Evolutionary conservation across 1,284 basidiomycete species (phyloP), one percentile per base, ranked within the genome.

Genomic region (Trametes polyzona): DNA sequence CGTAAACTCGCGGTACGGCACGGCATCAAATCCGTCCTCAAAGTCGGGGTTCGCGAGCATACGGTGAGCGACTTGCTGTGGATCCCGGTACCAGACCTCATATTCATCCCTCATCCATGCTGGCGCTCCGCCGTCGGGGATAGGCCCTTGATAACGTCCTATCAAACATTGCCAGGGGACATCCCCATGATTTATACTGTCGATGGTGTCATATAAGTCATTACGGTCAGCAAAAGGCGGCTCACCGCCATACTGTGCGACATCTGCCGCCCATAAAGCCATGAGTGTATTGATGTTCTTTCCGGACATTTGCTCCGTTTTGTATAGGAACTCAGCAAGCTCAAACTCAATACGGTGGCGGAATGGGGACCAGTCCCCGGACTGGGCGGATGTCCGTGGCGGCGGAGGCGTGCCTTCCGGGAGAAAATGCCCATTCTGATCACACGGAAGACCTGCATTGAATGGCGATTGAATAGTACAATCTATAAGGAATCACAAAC

Each of bases 21-120:
- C 49, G 39, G 52, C 58, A 50, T 71, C 64, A 10, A 70, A 53
- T 21, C 67, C 55, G 6, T 46, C 54, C 17, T 56, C 44, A 52
- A 70, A 71, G 41, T 66, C 66, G 0, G 62, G 61, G 37, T 68
- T 71, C 1, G 37, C 49, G 0, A 71, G 52, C 49, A 70, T 66
- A 19, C 65, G 52, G 12, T 58, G 46, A 4, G 67, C 37, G n/a
- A 70, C 44, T 1, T 19, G 17, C 1, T 30, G 43, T 1, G 67
- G 63, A 48, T 67, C 57, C 0, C 64, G 43, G 46, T 54, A 67
- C 54, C 52, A 68, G 1, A 71, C 63, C 9, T 62, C 48, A 32
- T 67, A 63, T 3, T 58, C 40, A 1, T 36, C 27, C 0, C 27
- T 33, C 65, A 62, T 68, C 69, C 69, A 71, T 1, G 57, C 33